Evolutionary conservation across 441 rosid genomes (phyloP), one percentile per base, ranked within the genome.

Genomic region (Adansonia gregorii): DNA sequence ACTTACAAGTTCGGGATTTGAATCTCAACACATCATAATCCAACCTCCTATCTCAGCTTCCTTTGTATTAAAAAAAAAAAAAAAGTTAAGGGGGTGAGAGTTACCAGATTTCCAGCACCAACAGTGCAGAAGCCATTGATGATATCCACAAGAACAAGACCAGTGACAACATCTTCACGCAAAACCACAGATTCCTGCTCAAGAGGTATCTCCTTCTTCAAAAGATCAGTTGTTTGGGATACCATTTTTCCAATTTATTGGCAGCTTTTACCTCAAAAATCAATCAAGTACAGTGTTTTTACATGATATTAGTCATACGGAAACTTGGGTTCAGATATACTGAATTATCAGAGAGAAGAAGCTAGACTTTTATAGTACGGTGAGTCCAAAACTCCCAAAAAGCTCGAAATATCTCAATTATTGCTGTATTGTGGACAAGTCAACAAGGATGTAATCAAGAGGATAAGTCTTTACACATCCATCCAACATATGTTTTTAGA

Each of bases 101-200:
- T 75, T 58, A 92, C 99, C 99, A 94, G 81, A 80, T 89, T 91
- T 70, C 99, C 97, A 73, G 97, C 88, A 61, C 97, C 97, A 48
- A 91, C 92, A 0, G 97, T 90, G 78, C 99, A 95, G 81, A 95
- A 95, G 14, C 98, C 99, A 82, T 95, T 92, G 73, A 94, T 93
- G 41, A 94, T 51, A 82, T 92, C 98, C n/a, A 95, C 94, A 70
- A 95, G 86, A 80, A 95, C 92, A n/a, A 95, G 97, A 52, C 97
- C 98, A 4, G 92, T 88, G 70, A 75, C 85, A 3, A 82, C 85
- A 78, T 83, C 87, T 12, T 73, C 86, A 52, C 83, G 73, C 75
- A 94, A 77, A 71, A 82, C 71, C 35, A 90, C 71, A 64, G 89
- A 35, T 7, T 82, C 92, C 20, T 87, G 87, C 1, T 83, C 85